phyloP scores from a whole-genome alignment of 2,329 filamentous ascomycete genomes.

The Colletotrichum caudatum region DNA sequence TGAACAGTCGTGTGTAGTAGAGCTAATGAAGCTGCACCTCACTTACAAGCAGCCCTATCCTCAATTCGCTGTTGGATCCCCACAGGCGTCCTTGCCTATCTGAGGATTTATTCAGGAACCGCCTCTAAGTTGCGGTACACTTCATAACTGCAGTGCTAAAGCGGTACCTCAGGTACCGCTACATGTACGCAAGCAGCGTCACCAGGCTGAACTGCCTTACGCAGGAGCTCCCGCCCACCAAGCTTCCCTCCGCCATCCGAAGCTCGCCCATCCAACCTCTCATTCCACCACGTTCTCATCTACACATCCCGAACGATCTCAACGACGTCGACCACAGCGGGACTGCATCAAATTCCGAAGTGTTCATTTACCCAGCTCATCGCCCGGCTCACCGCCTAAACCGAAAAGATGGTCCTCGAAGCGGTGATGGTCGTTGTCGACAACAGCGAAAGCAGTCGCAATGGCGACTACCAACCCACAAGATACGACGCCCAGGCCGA shows the following conservation, averaged over 20 bases:
- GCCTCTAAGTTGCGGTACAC: neutral
- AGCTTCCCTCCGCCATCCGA: conserved; percentile 43
- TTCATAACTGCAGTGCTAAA: neutral
- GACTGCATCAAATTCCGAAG: neutral
- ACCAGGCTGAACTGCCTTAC: conserved; percentile 63
- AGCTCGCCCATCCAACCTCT: conserved; percentile 37
- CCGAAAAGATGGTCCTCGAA: conserved; percentile 92
- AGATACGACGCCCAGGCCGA: conserved; percentile 97
- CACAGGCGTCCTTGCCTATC: conserved; percentile 5
- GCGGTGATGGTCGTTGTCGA: conserved; percentile 99
- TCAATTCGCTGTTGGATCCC: neutral
- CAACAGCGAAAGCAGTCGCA: conserved; percentile 98
- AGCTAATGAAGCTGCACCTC: neutral
- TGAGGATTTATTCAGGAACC: neutral
- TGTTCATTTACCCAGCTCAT: neutral
- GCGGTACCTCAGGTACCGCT: conserved; percentile 4
- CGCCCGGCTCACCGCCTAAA: conserved; percentile 40
- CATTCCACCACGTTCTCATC: conserved; percentile 4
- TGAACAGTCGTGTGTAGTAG: neutral
- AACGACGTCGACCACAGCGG: conserved; percentile 1
- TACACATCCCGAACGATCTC: neutral
- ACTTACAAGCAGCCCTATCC: neutral
- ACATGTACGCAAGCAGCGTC: conserved; percentile 36
- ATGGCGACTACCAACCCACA: conserved; percentile 92
- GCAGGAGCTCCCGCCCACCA: conserved; percentile 46